Evolutionary conservation across 352 stramenopile genomes (phyloP), one percentile per base, ranked within the genome.

Genomic region (Phytopythium kandeliae): DNA sequence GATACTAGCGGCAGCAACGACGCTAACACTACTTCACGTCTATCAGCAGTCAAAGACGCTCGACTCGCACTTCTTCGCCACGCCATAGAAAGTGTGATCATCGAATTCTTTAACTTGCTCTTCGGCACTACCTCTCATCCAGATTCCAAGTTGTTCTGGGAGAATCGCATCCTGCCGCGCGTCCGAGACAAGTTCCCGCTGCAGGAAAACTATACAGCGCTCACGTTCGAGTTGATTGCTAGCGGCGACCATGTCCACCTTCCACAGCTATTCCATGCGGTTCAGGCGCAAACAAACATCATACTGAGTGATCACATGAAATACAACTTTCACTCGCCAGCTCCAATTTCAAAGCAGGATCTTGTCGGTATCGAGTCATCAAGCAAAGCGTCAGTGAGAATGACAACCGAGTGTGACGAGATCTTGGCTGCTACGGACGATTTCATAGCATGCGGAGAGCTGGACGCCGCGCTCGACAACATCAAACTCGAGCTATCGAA

Each of bases 101-200:
- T 80, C 3, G 69, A 75, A 17, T 81, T 89, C 47, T 72, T 86
- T 36, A 91, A 87, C 41, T 53, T 89, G 24, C 51, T 80, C 13
- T 54, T 89, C 10, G 71, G 68, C 0, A 51, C 45, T 4, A 60
- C 49, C 0, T 63, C 55, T 25, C 12, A 24, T 12, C 40, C 40
- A 30, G 71, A 81, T 26, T 54, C 64, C 8, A 75, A 54, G 50
- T 0, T 21, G 0, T 82, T 86, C 40, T 87, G 74, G 71, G 48
- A 68, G 16, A 65, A 79, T n/a, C 67, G 62, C 11, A 64, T 91
- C 31, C 17, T 87, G 3, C 73, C 79, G 0, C 72, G 67, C 9
- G 19, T 80, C 2, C 45, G 55, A 2, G 36, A 55, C 25, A 82
- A 81, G 42, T 90, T 88, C 38, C 62, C 63, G 0, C 30, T 65